These are phyloP conservation scores for Mallotus nudiflorus DNA, from an alignment of 345 rosid species.

Conservation along the genomic window DNA sequence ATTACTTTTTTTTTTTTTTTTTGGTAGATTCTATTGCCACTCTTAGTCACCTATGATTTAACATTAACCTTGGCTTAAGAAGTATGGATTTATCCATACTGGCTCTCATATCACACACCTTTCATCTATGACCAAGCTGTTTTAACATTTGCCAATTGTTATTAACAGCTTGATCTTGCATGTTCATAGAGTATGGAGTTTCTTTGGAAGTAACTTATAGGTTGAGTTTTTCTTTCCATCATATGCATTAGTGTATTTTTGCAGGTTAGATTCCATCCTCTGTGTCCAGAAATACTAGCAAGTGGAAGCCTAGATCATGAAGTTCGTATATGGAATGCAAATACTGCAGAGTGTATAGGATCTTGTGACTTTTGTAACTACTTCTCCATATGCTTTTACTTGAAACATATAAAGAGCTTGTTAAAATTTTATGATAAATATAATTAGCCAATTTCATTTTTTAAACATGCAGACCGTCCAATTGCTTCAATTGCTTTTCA, in stretches of 20 bases:
- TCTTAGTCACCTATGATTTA: not conserved
- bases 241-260: not conserved
- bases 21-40: not conserved
- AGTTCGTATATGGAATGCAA: conserved; percentile 76
- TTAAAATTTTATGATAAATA: not conserved
- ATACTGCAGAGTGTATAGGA: conserved; percentile 64
- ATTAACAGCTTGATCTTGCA: not conserved
- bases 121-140: not conserved
- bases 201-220: not conserved
- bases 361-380: conserved; percentile 60
- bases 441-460: not conserved
- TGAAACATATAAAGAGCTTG: not conserved
- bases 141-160: not conserved
- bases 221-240: not conserved
- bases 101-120: not conserved
- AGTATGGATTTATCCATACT: not conserved
- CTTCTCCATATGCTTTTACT: not conserved
- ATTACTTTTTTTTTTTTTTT: not conserved
- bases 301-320: conserved; percentile 79
- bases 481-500: conserved; percentile 83
- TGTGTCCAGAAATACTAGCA: conserved; percentile 57
- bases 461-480: conserved; percentile 54
- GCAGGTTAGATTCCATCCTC: conserved; percentile 74
- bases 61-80: not conserved
- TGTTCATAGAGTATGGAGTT: not conserved